Evolutionary conservation across 495 filamentous ascomycete genomes (phyloP).

Genomic region (Platismatia glauca): DNA sequence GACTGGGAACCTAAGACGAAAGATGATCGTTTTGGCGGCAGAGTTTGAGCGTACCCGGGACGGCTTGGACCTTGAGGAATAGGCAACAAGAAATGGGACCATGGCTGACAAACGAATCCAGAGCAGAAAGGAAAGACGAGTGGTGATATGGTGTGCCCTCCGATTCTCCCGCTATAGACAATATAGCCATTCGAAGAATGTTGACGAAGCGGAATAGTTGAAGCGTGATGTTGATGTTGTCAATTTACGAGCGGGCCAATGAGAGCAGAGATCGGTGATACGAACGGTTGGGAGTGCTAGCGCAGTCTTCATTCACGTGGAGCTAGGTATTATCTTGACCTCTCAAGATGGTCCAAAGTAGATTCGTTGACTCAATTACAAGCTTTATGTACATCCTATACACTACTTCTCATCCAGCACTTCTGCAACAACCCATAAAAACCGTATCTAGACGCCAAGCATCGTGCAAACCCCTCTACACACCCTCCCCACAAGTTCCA

Average conservation of each 20-base stretch:
- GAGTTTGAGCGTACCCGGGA: not conserved
- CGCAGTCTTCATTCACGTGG: not conserved
- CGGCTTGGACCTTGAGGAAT: not conserved
- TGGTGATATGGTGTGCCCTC: not conserved
- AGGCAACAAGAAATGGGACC: not conserved
- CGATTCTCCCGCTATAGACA: not conserved
- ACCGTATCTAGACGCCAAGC: not conserved
- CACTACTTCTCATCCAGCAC: not conserved
- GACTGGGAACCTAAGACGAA: not conserved
- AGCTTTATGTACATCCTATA: not conserved
- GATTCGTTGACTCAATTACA: not conserved
- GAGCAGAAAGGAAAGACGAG: not conserved
- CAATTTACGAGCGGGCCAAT: not conserved
- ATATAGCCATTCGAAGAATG: not conserved
- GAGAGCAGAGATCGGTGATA: not conserved
- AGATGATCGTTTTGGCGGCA: not conserved
- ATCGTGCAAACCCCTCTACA: slow-evolving; percentile 5
- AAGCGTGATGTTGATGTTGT: no score
- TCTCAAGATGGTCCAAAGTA: not conserved
- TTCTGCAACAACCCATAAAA: not conserved
- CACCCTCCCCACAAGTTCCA: slow-evolving; percentile 35
- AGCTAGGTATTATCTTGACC: not conserved
- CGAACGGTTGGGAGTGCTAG: not conserved
- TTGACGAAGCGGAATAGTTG: not conserved
- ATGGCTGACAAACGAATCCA: not conserved